These are phyloP conservation scores for Prunus fruticosa DNA, from an alignment of 306 rosid genomes.

Conservation along the genomic window DNA sequence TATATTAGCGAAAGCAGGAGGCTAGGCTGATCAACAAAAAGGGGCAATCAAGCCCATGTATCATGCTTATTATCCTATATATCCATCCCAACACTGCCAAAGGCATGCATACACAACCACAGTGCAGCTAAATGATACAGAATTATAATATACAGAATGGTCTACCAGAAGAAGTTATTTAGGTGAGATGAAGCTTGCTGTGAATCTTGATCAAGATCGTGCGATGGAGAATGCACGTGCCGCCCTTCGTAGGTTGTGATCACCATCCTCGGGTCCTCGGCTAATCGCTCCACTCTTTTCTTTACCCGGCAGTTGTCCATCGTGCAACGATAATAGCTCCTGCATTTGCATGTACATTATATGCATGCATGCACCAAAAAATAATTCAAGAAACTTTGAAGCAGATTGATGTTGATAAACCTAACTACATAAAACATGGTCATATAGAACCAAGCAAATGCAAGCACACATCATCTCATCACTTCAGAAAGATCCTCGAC, in stretches of 20 bases:
- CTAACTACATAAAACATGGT: no score
- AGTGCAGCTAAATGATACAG: not conserved
- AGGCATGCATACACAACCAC: not conserved
- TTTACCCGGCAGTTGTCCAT: constrained; percentile 89
- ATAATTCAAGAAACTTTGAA: no score
- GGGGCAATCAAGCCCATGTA: not conserved
- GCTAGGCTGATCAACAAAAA: not conserved
- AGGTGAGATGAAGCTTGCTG: constrained; percentile 58
- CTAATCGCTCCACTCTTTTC: constrained; percentile 89
- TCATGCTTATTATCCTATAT: not conserved
- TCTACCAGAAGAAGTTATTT: constrained; percentile 75
- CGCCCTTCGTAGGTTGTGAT: constrained; percentile 97
- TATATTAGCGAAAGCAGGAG: not conserved
- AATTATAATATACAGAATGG: no score
- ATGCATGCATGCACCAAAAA: no score
- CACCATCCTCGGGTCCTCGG: constrained; percentile 98
- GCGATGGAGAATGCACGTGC: constrained; percentile 83
- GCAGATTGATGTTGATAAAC: no score
- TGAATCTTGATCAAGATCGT: constrained; percentile 62
- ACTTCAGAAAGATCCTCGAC: no score
- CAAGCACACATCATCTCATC: no score
- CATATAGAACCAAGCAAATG: no score
- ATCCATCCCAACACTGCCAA: no score
- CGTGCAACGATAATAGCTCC: constrained; percentile 97
- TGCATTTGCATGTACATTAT: constrained; percentile 17